Conservation (phyloP, 1,139 yeast species). For the Arxiozyma slooffiae region DNA sequence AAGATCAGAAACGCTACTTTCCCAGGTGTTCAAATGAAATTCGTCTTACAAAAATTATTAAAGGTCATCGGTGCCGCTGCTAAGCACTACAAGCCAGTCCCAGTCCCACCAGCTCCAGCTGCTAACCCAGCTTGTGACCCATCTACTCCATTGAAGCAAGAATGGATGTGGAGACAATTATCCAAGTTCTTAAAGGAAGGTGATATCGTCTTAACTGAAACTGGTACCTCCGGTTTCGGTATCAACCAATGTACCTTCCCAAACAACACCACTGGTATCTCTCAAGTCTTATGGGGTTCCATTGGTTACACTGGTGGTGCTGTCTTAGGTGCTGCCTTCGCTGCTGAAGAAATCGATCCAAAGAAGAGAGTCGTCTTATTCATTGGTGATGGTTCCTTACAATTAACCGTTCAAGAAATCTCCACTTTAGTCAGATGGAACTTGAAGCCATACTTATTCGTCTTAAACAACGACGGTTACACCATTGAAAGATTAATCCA, state of each 20-base stretch:
- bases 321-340: conserved; percentile 74
- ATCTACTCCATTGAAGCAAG: conserved; percentile 47
- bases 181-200: conserved; percentile 69
- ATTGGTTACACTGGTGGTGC: conserved; percentile 86
- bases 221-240: conserved; percentile 88
- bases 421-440: conserved; percentile 77
- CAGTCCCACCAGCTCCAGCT: conserved; percentile 40
- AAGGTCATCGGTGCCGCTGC: conserved; percentile 33
- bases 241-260: conserved; percentile 74
- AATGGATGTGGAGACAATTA: conserved; percentile 73
- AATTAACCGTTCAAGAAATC: conserved; percentile 78
- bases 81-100: conserved; percentile 36
- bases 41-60: conserved; percentile 45
- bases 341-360: conserved; percentile 65
- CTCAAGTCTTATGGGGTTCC: conserved; percentile 87
- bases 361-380: conserved; percentile 66
- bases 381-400: conserved; percentile 87
- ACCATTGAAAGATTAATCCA: conserved; percentile 84
- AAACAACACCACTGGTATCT: conserved; percentile 59
- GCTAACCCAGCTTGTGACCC: conserved; percentile 37
- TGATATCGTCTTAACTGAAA: conserved; percentile 73
- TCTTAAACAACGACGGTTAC: conserved; percentile 80
- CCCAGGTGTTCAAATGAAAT: conserved; percentile 73
- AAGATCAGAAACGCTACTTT: conserved; percentile 67
- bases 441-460: conserved; percentile 70